Base-by-base conservation (phyloP, 2,329 filamentous ascomycete genomes). In the Aspergillus bombycis region DNA sequence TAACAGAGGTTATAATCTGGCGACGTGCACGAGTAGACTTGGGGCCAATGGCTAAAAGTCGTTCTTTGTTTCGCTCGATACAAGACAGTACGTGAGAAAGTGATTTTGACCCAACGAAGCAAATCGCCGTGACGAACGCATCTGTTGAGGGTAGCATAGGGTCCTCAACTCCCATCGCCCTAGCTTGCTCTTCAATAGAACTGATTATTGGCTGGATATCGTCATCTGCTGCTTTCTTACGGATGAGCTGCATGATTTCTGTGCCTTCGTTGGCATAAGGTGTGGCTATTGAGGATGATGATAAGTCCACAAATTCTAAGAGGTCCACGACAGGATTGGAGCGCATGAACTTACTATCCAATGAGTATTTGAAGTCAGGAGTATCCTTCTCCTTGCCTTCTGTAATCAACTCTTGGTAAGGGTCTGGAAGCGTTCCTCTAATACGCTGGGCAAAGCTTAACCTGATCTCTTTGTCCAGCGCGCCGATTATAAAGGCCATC, bases 371-470 rank as follows among this genome's bases (percentile, higher is more conserved):
- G 82, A 97, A 98, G 65, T 94, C 91, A 0, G 95, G 95, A n/a
- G 91, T 92, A 74, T 99, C 95, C 74, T 95, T 93, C 78, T 98
- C 94, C 76, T 97, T 96, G 68, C 91, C 92, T 58, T 91, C 88
- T 0, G 91, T 86, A 68, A 99, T 94, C 64, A 99, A 81, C 3
- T 83, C 81, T 71, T 94, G 88, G 74, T 97, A 98, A 9, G 89
- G 88, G 59, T 91, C 89, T 1, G 94, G 95, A 9, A 99, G 83
- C 6, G 95, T 98, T 66, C 94, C 94, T 77, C 95, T 94, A 74
- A 99, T 97, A 62, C 95, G 90, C 79, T 97, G 94, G 0, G 95
- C 93, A 77, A 99, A 99, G 74, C 93, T 97, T 57, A 99, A 84
- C 6, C 95, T 90, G 68, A 99, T 96, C 80, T 99, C 95, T 82